Percentiles rank a stretch among this genome's conserved stretches.
Evolutionary conservation across 2,329 filamentous ascomycete genomes (phyloP).

Genomic region (Colletotrichum paranaense): DNA sequence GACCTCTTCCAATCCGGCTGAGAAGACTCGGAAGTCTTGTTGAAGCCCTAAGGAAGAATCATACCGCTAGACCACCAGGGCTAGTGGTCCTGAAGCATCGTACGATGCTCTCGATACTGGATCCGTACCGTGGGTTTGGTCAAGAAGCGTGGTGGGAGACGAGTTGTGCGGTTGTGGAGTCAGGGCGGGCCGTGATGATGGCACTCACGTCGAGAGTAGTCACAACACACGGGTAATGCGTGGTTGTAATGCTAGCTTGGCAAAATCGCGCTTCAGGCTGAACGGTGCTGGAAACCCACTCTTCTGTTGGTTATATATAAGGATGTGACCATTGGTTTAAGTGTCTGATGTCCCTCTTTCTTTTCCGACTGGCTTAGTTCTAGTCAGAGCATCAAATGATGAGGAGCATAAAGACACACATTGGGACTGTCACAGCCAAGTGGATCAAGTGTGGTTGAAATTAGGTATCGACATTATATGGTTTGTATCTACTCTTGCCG

Average conservation of each 20-base stretch:
- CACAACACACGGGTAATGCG: neutral
- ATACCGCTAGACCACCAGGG: conserved; percentile 4
- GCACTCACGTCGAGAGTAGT: neutral
- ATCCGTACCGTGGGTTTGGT: fast-evolving
- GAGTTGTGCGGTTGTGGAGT: neutral
- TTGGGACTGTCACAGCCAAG: neutral
- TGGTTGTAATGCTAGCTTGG: neutral
- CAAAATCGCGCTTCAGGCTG: too few species aligned
- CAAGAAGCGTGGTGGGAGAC: neutral
- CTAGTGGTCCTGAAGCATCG: neutral
- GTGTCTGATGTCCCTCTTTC: too few species aligned
- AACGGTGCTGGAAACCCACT: too few species aligned
- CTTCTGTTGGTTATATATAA: too few species aligned
- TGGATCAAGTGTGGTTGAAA: neutral
- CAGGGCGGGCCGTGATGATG: neutral
- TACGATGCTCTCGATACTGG: neutral
- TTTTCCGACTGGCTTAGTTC: too few species aligned
- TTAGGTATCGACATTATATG: conserved; percentile 27
- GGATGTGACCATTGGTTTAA: too few species aligned
- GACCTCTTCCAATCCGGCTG: neutral
- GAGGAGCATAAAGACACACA: neutral
- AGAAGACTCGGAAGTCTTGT: neutral
- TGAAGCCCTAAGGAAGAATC: conserved; percentile 1
- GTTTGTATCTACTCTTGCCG: conserved; percentile 19
- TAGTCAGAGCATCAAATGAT: too few species aligned